Evolutionary conservation across 495 filamentous ascomycete species (phyloP).

Genomic region (Penicillium parvum): DNA sequence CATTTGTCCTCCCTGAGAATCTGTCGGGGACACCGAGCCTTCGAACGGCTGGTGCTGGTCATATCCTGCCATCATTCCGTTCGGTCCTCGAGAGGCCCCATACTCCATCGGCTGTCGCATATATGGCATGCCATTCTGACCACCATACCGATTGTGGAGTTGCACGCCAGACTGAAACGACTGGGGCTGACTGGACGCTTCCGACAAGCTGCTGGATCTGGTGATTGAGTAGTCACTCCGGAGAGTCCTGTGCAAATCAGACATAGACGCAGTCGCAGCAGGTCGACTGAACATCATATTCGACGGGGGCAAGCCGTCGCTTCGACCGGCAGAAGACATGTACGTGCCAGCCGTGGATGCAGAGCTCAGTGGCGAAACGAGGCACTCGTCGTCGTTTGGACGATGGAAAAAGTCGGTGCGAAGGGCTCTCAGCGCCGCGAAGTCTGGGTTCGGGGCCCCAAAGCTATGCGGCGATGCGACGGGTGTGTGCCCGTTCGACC

Average conservation of each 20-base stretch:
- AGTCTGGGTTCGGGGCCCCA: conserved; percentile 15
- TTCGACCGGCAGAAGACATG: conserved; percentile 32
- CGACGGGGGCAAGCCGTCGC: conserved; percentile 25
- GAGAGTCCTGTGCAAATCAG: conserved; percentile 32
- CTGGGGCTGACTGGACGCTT: conserved; percentile 25
- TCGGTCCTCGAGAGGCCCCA: conserved; percentile 25
- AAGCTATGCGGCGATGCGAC: conserved; percentile 28
- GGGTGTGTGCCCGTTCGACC: conserved; percentile 29
- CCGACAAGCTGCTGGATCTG: conserved; percentile 43
- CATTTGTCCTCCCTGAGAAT: conserved; percentile 20
- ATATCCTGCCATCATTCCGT: conserved; percentile 30
- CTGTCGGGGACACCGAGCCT: conserved; percentile 39
- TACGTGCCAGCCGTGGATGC: conserved; percentile 40
- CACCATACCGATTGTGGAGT: conserved; percentile 29
- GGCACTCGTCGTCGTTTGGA: conserved; percentile 40
- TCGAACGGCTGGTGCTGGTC: conserved; percentile 33
- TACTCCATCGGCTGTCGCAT: conserved; percentile 35
- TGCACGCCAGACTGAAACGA: conserved; percentile 33
- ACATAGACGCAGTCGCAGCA: conserved; percentile 25
- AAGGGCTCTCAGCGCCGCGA: conserved; percentile 25
- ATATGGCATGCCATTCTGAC: conserved; percentile 32
- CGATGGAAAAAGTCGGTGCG: conserved; percentile 37
- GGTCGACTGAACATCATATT: conserved; percentile 28
- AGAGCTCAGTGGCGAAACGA: conserved; percentile 43
- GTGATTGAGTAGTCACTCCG: conserved; percentile 33